These are phyloP conservation scores for Spathaspora sp. DNA, from an alignment of 1,139 yeast species.

Conservation along the genomic window DNA sequence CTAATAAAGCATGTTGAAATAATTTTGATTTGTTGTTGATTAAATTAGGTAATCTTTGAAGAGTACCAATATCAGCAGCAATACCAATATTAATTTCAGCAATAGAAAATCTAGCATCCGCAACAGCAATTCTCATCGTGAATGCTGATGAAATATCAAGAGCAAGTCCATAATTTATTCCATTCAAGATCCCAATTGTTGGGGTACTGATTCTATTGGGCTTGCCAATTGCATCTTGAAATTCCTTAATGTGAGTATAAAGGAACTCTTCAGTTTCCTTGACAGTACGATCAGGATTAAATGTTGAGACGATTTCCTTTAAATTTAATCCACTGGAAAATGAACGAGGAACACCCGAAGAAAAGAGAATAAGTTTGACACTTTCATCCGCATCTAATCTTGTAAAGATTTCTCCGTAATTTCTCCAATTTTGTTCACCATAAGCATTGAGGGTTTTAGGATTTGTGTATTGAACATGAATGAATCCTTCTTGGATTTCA, in stretches of 20 bases:
- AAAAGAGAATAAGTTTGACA: conserved; percentile 53
- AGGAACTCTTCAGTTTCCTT: conserved; percentile 24
- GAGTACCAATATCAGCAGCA: conserved; percentile 78
- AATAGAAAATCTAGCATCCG: conserved; percentile 56
- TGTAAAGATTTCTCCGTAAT: conserved; percentile 51
- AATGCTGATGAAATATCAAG: conserved; percentile 63
- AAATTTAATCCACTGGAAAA: conserved; percentile 72
- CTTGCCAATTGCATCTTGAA: conserved; percentile 55
- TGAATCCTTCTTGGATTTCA: conserved; percentile 48
- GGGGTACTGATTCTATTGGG: conserved; percentile 50
- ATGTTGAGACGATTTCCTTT: conserved; percentile 30
- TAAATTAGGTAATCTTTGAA: conserved; percentile 63
- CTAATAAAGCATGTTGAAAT: conserved; percentile 65
- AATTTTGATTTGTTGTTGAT: conserved; percentile 59
- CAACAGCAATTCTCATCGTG: conserved; percentile 57
- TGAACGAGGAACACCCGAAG: conserved; percentile 56
- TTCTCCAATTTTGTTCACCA: conserved; percentile 52
- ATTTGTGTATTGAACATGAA: conserved; percentile 63
- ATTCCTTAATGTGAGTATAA: conserved; percentile 48
- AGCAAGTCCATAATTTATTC: conserved; percentile 60
- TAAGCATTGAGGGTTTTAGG: conserved; percentile 64
- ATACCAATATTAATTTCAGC: conserved; percentile 74
- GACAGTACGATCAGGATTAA: conserved; percentile 1
- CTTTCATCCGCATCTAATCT: conserved; percentile 45
- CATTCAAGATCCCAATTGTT: conserved; percentile 49